These are phyloP conservation scores for Paratinospora sagittata DNA, from an alignment of 164 flowering plant genomes.

Conservation along the genomic window DNA sequence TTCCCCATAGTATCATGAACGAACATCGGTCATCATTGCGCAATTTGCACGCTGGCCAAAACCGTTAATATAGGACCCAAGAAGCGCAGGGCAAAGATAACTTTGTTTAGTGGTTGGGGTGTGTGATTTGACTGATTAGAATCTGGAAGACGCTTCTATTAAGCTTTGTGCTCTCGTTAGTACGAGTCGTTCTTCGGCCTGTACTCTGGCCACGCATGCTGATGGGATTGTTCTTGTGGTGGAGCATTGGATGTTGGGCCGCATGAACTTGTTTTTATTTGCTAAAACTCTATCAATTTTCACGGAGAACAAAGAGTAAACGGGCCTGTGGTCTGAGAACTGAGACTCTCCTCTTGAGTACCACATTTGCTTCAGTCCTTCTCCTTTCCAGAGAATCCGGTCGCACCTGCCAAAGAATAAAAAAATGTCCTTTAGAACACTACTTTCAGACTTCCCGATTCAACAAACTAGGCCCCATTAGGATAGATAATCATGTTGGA, in stretches of 20 bases:
- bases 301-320: constrained; percentile 59
- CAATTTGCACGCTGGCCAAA: constrained; percentile 1
- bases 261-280: constrained; percentile 3
- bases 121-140: constrained; percentile 5
- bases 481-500: neutral
- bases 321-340: constrained; percentile 89
- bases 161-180: constrained; percentile 34
- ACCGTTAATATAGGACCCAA: too few species aligned
- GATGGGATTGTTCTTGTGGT: constrained; percentile 14
- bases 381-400: constrained; percentile 78
- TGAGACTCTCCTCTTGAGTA: constrained; percentile 63
- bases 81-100: too few species aligned
- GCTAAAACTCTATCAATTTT: constrained; percentile 17
- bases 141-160: constrained; percentile 20
- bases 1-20: neutral
- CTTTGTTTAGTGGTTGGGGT: neutral
- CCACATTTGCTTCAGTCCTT: constrained; percentile 62
- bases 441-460: too few species aligned
- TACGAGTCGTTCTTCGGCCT: constrained; percentile 41
- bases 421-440: neutral
- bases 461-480: neutral
- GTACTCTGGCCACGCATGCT: constrained; percentile 31
- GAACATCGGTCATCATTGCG: neutral
- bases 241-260: neutral
- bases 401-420: constrained; percentile 59